These are phyloP conservation scores for Chalaropsis thielavioides DNA, from an alignment of 2,329 filamentous ascomycete genomes.

Conservation along the genomic window DNA sequence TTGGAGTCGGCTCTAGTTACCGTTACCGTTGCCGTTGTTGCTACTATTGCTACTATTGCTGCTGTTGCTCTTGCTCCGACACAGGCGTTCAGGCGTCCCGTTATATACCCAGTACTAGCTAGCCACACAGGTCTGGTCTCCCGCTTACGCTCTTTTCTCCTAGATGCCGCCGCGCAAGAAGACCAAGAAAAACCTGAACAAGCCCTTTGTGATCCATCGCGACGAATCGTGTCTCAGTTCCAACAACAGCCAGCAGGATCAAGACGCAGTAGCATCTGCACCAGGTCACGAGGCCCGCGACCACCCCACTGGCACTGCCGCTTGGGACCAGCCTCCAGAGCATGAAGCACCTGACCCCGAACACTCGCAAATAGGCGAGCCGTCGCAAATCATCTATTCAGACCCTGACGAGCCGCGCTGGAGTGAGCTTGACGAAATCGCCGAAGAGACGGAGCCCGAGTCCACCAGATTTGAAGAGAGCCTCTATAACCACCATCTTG, in stretches of 20 bases:
- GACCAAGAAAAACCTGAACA: conserved; percentile 9
- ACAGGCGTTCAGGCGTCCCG: neutral
- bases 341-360: conserved; percentile 5
- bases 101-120: neutral
- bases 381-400: conserved; percentile 12
- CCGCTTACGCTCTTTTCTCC: conserved; percentile 2
- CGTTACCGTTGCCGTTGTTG: neutral
- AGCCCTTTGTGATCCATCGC: conserved; percentile 16
- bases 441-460: conserved; percentile 14
- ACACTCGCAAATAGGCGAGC: conserved; percentile 6
- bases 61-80: neutral
- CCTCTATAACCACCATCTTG: neutral
- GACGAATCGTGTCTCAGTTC: conserved; percentile 17
- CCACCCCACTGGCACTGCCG: neutral
- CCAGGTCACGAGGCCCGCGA: neutral
- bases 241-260: conserved; percentile 14
- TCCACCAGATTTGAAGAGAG: neutral
- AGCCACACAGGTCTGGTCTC: neutral
- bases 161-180: conserved; percentile 17
- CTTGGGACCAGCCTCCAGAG: neutral
- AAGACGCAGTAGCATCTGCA: neutral
- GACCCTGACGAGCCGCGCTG: conserved; percentile 14
- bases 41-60: neutral
- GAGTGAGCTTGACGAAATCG: conserved; percentile 14
- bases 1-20: neutral